Evolutionary conservation across 2,329 filamentous ascomycete species (phyloP), one percentile per base, ranked within the genome.

Genomic region (Elsinoe arachidis): DNA sequence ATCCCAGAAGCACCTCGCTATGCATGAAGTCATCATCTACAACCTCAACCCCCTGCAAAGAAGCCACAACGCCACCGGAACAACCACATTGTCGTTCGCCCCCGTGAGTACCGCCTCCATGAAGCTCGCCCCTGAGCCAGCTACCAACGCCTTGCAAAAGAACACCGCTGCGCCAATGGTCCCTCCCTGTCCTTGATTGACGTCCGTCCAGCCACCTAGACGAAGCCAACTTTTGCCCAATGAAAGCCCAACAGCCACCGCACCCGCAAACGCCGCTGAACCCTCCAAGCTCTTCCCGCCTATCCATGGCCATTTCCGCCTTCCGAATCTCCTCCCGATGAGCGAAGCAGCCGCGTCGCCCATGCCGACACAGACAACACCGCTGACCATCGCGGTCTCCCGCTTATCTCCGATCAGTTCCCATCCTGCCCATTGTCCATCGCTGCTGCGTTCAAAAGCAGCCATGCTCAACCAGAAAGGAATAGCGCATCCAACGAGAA

Each of bases 11-110:
- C 46, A 35, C 46, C 46, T 34, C 46, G 46, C 46, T 51, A 51
- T 51, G 46, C 46, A 46, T 35, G 19, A 17, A 51, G 34, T 43
- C 53, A n/a, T 1, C 15, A 44, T 23, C 23, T 56, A 85, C 62
- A 85, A 67, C 57, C 80, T 80, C 60, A 92, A 72, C 17, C 88
- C 89, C 72, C 92, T 87, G 38, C 96, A 90, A 66, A 95, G 84
- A 59, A 91, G 81, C 93, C 93, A 99, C 60, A 99, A 74, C 53
- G 95, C 84, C 58, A 99, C 83, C 3, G 93, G 93, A 62, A 97
- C 92, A 62, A 97, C 86, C 15, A 99, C 93, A 76, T 99, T 99
- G 77, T 99, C 93, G 72, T 99, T 99, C 30, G 92, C 93, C 1
- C 93, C 93, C 12, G 93, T 97, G 62, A 99, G 75, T 47, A 96